Conservation (phyloP, 192 early-diverging fungal genomes). For the Podila horticola region DNA sequence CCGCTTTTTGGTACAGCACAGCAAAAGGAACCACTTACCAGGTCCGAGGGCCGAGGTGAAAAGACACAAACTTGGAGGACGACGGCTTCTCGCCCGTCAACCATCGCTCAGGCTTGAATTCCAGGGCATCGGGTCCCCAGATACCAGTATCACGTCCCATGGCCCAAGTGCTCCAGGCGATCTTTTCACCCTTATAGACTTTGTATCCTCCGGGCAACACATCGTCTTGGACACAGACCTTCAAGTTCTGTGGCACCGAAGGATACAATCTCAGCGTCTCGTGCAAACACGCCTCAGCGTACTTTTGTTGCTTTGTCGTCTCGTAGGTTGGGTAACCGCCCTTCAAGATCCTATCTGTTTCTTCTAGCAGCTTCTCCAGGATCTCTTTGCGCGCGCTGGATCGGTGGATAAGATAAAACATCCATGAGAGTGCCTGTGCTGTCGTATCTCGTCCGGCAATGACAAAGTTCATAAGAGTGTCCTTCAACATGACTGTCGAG, state of each 20-base stretch:
- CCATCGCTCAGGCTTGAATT: conserved; percentile 76
- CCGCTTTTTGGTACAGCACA: not conserved
- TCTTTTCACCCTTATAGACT: conserved; percentile 61
- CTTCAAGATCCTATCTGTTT: conserved; percentile 26
- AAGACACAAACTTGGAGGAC: conserved; percentile 59
- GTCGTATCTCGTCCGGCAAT: conserved; percentile 67
- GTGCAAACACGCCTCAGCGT: conserved; percentile 53
- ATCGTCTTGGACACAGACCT: conserved; percentile 65
- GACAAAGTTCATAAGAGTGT: conserved; percentile 57
- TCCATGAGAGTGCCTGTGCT: conserved; percentile 67
- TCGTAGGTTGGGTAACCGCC: conserved; percentile 41
- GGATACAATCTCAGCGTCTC: conserved; percentile 78
- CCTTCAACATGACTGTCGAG: conserved; percentile 49
- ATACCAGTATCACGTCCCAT: conserved; percentile 62
- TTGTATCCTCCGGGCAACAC: conserved; percentile 68
- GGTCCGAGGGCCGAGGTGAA: conserved; percentile 66
- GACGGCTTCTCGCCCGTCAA: conserved; percentile 47
- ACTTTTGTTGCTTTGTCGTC: conserved; percentile 25
- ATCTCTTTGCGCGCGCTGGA: conserved; percentile 39
- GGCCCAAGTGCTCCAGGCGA: conserved; percentile 59
- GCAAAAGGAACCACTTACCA: conserved; percentile 21
- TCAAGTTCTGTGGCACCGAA: conserved; percentile 67
- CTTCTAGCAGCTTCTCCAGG: conserved; percentile 37
- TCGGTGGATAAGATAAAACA: conserved; percentile 57
- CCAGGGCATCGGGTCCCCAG: conserved; percentile 73